Evolutionary conservation across 1,284 basidiomycete species (phyloP).

Genomic region (Fomitopsis palustris): DNA sequence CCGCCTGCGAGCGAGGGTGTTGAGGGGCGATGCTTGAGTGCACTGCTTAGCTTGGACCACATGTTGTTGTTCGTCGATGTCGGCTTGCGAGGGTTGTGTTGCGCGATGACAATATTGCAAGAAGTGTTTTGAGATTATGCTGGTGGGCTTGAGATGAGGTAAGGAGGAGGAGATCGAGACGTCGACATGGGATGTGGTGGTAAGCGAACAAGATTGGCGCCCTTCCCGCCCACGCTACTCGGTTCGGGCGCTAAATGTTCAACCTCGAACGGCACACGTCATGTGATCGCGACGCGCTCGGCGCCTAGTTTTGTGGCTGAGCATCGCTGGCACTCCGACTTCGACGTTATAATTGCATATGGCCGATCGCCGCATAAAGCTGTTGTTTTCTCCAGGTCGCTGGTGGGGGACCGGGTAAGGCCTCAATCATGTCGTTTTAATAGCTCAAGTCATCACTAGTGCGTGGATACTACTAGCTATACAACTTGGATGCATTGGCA

Average conservation of each 20-base stretch:
- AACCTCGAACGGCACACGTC: neutral
- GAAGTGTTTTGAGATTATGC: too few species aligned
- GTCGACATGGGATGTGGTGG: neutral
- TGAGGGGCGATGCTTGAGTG: slow-evolving; percentile 40
- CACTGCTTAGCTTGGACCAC: slow-evolving; percentile 62
- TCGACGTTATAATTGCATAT: too few species aligned
- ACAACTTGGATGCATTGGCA: too few species aligned
- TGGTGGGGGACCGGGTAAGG: too few species aligned
- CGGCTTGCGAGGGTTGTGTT: neutral
- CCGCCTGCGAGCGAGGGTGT: slow-evolving; percentile 27
- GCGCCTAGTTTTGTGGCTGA: too few species aligned
- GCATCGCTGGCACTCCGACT: too few species aligned
- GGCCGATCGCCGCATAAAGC: too few species aligned
- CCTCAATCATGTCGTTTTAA: too few species aligned
- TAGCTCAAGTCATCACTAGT: too few species aligned
- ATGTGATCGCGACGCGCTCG: neutral
- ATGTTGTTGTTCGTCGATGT: slow-evolving; percentile 29
- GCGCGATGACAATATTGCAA: too few species aligned
- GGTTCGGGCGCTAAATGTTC: neutral
- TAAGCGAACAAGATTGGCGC: neutral
- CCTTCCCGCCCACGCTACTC: neutral
- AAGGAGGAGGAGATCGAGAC: neutral
- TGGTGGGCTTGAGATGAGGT: neutral
- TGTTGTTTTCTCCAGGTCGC: too few species aligned
- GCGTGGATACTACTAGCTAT: too few species aligned